A percentile compares a stretch with the other conserved stretches of the same genome.
phyloP scores from a whole-genome alignment of 148 eudicot genomes.

The Nepenthes gracilis region DNA sequence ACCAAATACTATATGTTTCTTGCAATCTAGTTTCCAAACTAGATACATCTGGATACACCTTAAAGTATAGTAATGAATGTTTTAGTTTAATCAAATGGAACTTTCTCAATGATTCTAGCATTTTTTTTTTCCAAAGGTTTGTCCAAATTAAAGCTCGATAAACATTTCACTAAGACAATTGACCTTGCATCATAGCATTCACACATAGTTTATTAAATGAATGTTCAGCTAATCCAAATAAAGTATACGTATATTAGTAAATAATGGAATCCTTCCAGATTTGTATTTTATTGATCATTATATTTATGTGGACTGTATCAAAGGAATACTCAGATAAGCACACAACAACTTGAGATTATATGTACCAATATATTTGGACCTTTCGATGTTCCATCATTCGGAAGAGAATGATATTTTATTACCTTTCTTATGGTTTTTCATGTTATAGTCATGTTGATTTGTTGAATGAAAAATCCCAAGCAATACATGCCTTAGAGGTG shows the following conservation, averaged over 20 bases:
- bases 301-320: slow-evolving; percentile 11
- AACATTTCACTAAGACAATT: slow-evolving; percentile 6
- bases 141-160: slow-evolving; percentile 12
- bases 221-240: slow-evolving; percentile 5
- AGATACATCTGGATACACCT: slow-evolving; percentile 1
- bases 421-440: not conserved
- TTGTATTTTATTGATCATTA: slow-evolving; percentile 10
- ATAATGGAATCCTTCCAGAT: slow-evolving; percentile 9
- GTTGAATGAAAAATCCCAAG: not conserved
- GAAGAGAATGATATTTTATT: not conserved
- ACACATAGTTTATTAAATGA: slow-evolving; percentile 13
- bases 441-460: not conserved
- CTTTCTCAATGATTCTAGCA: slow-evolving; percentile 3
- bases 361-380: not conserved
- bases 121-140: slow-evolving; percentile 5
- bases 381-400: not conserved
- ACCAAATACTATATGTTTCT: slow-evolving; percentile 10
- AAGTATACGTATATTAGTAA: slow-evolving; percentile 6
- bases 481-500: not conserved
- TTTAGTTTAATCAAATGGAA: slow-evolving; percentile 10
- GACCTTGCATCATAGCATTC: slow-evolving; percentile 1
- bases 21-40: slow-evolving; percentile 7
- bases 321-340: not conserved
- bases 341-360: not conserved
- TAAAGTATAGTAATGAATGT: slow-evolving; percentile 8